These are phyloP conservation scores for Pulicaria dysenterica DNA, from an alignment of 129 eudicot species.

Conservation along the genomic window DNA sequence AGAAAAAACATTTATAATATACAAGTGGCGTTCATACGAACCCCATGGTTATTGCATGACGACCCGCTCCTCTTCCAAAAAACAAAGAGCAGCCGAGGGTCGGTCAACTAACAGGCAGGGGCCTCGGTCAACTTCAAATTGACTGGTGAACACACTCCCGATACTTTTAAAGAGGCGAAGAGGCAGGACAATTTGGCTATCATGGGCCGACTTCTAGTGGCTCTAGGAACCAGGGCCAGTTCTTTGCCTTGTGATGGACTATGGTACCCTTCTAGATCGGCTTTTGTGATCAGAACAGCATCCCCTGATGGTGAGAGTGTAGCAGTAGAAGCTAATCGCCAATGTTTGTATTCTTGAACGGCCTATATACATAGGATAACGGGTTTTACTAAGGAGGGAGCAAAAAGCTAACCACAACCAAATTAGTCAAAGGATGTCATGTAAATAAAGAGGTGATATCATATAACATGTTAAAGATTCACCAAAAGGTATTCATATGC, in stretches of 20 bases:
- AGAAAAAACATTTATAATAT: neutral
- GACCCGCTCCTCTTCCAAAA: slow-evolving; percentile 12
- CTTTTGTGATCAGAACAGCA: slow-evolving; percentile 73
- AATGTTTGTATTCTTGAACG: slow-evolving; percentile 64
- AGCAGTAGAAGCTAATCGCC: slow-evolving; percentile 38
- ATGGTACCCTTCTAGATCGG: slow-evolving; percentile 74
- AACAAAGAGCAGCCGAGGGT: slow-evolving; percentile 30
- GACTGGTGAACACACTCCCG: slow-evolving; percentile 43
- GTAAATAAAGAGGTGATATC: too few species aligned
- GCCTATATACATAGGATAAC: slow-evolving; percentile 49
- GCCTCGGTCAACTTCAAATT: slow-evolving; percentile 62
- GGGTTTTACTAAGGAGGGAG: neutral
- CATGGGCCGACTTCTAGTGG: slow-evolving; percentile 48
- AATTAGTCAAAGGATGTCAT: too few species aligned
- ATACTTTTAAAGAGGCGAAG: slow-evolving; percentile 60
- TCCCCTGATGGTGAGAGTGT: slow-evolving; percentile 52
- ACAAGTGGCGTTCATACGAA: neutral
- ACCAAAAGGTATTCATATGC: neutral
- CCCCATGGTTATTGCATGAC: neutral
- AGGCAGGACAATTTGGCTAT: slow-evolving; percentile 65
- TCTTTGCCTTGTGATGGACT: slow-evolving; percentile 47
- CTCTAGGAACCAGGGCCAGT: slow-evolving; percentile 41
- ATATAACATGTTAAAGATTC: too few species aligned
- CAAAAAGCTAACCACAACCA: too few species aligned
- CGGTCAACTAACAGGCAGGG: slow-evolving; percentile 48